Base-by-base conservation (phyloP, 2,329 filamentous ascomycete species). In the Zasmidium angulare region DNA sequence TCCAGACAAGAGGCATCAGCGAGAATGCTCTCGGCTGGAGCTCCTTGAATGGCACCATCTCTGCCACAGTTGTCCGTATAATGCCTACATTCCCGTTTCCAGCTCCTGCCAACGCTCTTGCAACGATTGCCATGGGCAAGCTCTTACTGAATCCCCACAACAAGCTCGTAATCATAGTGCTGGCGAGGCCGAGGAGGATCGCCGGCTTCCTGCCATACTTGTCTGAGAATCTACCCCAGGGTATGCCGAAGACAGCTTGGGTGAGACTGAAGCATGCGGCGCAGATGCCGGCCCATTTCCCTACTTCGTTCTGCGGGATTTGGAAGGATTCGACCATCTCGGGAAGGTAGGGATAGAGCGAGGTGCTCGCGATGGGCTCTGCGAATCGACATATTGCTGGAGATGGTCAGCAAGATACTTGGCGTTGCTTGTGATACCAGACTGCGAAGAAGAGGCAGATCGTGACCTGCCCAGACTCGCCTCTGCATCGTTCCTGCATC, bases 1-100 rank as follows among this genome's bases (percentile, higher is more conserved):
- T 92, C 89, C 91, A 98, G 1, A 89, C 90, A 17, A 98, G 77
- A 2, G 93, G 93, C 93, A 98, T 97, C 49, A 98, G 81, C 64
- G 89, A 92, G 74, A 98, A 98, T 0, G 95, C 95, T 54, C 86
- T 82, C 0, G 93, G 93, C 71, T 97, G 93, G 6, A 96, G 80
- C 70, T 92, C 89, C 72, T 84, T 91, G 73, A 95, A 87, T 0
- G 91, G 90, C 1, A 96, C 92, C 82, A 97, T 87, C 74, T 97
- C 93, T 0, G 93, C 93, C 1, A 97, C 92, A 78, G 95, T 91
- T 14, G 72, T 74, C 65, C 93, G 81, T 63, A 97, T 88, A 62
- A 97, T 97, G 1, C 95, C 79, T 11, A 81, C 78, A 71, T 97
- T 98, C 55, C 93, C 95, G 71, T 96, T 97, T 48, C 89, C 87